Evolutionary conservation across 441 rosid genomes (phyloP).

Genomic region (Arabidopsis lyrata): DNA sequence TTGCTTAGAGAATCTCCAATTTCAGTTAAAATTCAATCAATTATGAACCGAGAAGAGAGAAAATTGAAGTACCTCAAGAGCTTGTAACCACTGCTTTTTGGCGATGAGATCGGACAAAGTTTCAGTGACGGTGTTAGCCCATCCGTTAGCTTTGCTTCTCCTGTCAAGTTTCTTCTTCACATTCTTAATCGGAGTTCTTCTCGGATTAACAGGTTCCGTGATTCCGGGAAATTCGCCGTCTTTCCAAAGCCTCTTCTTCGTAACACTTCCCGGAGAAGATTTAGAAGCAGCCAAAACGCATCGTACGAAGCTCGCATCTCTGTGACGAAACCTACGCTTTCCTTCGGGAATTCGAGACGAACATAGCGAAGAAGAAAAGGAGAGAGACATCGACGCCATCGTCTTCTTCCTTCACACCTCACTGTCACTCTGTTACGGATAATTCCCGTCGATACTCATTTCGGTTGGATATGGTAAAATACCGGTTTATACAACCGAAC

Average conservation of each 20-base stretch:
- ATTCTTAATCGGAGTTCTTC: slow-evolving; percentile 66
- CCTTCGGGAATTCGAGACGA: slow-evolving; percentile 48
- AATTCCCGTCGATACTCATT: slow-evolving; percentile 22
- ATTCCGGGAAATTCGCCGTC: slow-evolving; percentile 79
- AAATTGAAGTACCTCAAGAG: slow-evolving; percentile 66
- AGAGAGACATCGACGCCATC: slow-evolving; percentile 57
- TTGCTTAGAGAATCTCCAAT: background rate
- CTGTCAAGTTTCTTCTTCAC: slow-evolving; percentile 78
- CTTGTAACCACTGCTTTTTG: slow-evolving; percentile 79
- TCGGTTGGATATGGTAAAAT: slow-evolving; percentile 36
- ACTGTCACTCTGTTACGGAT: slow-evolving; percentile 31
- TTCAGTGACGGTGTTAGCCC: slow-evolving; percentile 82
- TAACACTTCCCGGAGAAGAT: slow-evolving; percentile 45
- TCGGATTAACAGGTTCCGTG: slow-evolving; percentile 48
- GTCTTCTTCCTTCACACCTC: slow-evolving; percentile 34
- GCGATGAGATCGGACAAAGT: slow-evolving; percentile 71
- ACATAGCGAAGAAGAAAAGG: slow-evolving; percentile 65
- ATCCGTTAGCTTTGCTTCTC: slow-evolving; percentile 65
- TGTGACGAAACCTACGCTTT: slow-evolving; percentile 21
- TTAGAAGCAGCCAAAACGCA: slow-evolving; percentile 48
- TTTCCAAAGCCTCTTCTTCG: slow-evolving; percentile 78
- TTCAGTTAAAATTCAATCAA: slow-evolving; percentile 3
- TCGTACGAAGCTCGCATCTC: slow-evolving; percentile 36
- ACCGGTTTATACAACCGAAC: slow-evolving; percentile 19
- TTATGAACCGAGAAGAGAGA: background rate